Base-by-base conservation (phyloP, 176 grass and related monocot species). In the Oryza brachyantha region DNA sequence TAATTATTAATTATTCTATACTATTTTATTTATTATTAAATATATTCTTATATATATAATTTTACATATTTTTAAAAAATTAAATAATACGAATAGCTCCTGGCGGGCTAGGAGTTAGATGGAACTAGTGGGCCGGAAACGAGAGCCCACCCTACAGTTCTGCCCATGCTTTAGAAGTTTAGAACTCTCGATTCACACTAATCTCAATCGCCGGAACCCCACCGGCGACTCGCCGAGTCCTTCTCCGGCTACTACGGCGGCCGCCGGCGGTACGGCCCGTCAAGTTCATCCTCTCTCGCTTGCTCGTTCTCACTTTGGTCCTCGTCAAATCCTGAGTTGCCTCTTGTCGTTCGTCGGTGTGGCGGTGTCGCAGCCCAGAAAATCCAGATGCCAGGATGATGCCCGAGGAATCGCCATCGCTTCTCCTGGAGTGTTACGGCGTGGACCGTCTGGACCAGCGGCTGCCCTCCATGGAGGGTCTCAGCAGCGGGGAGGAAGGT, bases 391-490 rank as follows among this genome's bases (percentile, higher is more conserved):
- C 48, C 43, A 72, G 71, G 26, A 81, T 64, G 81, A 89, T 87
- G 66, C 65, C 86, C 8, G 74, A 41, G 13, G 86, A 86, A 74
- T 72, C 78, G 72, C 68, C 68, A 46, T 80, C 85, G 63, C 75
- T 88, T 73, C 79, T 91, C 5, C 35, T 79, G 72, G 64, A 87
- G 31, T 72, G 75, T 29, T 88, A 82, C 62, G 71, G 46, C 46
- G 32, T 77, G 11, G 78, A 93, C 45, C 74, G 59, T 38, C 87
- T 85, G 76, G 87, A 90, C 39, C 87, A 72, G 79, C 80, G 32
- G 4, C 29, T 26, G 4, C 84, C 84, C 46, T 84, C 79, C 46
- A 84, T 69, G 61, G 83, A 90, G 17, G 83, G 80, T 26, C 63
- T 74, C 61, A 85, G 84, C 50, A 79, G 77, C 77, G 48, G 34